These are phyloP conservation scores for Sisymbrium altissimum DNA, from an alignment of 345 rosid species.

Conservation along the genomic window DNA sequence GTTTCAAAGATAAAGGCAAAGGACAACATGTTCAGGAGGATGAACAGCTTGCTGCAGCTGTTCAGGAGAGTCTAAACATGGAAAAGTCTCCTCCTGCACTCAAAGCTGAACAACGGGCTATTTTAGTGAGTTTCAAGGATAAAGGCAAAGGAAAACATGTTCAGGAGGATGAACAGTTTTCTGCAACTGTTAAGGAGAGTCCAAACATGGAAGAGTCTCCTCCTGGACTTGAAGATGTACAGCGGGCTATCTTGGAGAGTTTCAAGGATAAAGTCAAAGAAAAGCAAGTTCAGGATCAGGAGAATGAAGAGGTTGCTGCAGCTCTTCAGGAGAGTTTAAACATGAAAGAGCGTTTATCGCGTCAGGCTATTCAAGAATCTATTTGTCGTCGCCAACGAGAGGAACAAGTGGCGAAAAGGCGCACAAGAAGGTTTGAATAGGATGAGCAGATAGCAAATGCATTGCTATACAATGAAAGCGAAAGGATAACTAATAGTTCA, in stretches of 20 bases:
- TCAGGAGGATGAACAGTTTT: neutral
- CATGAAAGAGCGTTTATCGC: too few relatives aligned
- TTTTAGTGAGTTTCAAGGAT: too few relatives aligned
- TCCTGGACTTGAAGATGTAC: neutral
- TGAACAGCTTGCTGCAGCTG: too few relatives aligned
- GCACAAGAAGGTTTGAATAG: neutral
- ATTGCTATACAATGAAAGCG: neutral
- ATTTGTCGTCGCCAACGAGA: neutral
- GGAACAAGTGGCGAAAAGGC: neutral
- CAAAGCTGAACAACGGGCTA: too few relatives aligned
- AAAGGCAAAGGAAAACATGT: too few relatives aligned
- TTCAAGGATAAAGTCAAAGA: neutral
- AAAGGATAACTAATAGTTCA: neutral
- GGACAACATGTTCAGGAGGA: neutral
- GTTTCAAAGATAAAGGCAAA: too few relatives aligned
- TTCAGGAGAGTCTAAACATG: too few relatives aligned
- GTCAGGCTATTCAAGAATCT: too few relatives aligned
- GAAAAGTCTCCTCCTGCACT: too few relatives aligned
- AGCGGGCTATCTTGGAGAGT: neutral
- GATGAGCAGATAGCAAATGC: neutral
- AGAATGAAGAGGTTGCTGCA: too few relatives aligned
- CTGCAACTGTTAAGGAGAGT: neutral
- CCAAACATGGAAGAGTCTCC: neutral
- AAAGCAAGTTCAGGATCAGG: too few relatives aligned
- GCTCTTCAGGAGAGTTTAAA: neutral